Percentiles rank a stretch among this genome's conserved stretches.
phyloP scores from a whole-genome alignment of 345 rosid species.

The Murraya paniculata region DNA sequence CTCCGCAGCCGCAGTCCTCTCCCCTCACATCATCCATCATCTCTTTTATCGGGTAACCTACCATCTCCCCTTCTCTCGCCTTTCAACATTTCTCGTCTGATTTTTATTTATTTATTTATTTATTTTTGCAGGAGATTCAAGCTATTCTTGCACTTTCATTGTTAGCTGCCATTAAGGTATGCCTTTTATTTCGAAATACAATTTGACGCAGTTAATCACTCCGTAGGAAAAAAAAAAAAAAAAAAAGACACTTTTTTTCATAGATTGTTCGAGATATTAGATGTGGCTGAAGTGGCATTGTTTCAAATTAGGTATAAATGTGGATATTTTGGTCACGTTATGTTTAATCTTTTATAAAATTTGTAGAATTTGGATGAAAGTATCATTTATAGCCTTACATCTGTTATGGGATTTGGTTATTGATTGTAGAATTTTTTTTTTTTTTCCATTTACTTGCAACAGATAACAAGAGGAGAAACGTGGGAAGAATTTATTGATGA shows the following conservation, averaged over 20 bases:
- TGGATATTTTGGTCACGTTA: neutral
- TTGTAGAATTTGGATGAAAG: neutral
- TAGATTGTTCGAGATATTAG: neutral
- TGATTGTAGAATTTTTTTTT: neutral
- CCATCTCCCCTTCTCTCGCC: no score
- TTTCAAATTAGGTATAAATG: neutral
- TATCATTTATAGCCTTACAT: neutral
- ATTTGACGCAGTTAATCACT: no score
- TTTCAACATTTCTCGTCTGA: neutral
- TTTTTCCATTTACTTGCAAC: constrained; percentile 14
- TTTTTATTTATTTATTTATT: neutral
- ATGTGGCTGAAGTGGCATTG: neutral
- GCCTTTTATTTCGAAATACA: neutral
- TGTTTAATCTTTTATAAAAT: neutral
- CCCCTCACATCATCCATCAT: constrained; percentile 39
- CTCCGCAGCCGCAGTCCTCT: constrained; percentile 42
- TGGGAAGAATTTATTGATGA: constrained; percentile 77
- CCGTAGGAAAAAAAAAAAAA: no score
- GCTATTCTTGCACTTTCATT: constrained; percentile 58
- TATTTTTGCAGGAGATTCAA: constrained; percentile 71
- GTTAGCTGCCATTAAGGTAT: constrained; percentile 61
- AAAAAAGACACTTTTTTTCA: no score
- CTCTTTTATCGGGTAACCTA: constrained; percentile 49
- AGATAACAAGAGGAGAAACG: constrained; percentile 71
- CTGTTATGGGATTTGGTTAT: neutral